A percentile compares a stretch with the other conserved stretches of the same genome.
phyloP scores from a whole-genome alignment of 352 stramenopile genomes.

The Paralagenidium karlingii region DNA sequence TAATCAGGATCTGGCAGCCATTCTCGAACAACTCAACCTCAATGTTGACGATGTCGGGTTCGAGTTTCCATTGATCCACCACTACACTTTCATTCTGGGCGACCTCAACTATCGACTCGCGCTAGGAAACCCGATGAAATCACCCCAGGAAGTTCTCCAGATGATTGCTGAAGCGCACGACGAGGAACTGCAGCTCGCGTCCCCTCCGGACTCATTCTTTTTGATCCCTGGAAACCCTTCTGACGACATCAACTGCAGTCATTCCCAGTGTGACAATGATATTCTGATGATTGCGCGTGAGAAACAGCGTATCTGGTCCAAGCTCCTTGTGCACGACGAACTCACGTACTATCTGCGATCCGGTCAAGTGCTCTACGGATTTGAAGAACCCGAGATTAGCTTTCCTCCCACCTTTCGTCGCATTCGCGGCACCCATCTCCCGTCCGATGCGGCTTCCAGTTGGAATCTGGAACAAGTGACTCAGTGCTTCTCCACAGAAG shows the following conservation, averaged over 20 bases:
- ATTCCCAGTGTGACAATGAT: too few relatives aligned
- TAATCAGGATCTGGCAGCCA: slow-evolving; percentile 73
- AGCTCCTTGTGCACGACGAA: slow-evolving; percentile 78
- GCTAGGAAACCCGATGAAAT: too few relatives aligned
- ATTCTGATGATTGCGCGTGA: too few relatives aligned
- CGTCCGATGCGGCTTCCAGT: slow-evolving; percentile 20
- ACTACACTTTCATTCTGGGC: slow-evolving; percentile 83
- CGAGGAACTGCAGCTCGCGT: too few relatives aligned
- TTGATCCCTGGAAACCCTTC: too few relatives aligned
- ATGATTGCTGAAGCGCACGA: too few relatives aligned
- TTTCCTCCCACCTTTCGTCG: slow-evolving; percentile 77
- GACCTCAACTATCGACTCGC: slow-evolving; percentile 86
- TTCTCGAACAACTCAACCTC: slow-evolving; percentile 69
- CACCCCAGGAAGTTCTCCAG: too few relatives aligned
- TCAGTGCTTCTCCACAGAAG: slow-evolving; percentile 52
- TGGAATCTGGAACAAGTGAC: slow-evolving; percentile 19
- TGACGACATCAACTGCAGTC: too few relatives aligned
- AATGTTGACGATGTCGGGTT: slow-evolving; percentile 78
- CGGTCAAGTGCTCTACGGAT: slow-evolving; percentile 68
- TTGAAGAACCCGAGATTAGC: slow-evolving; percentile 48
- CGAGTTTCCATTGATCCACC: slow-evolving; percentile 63
- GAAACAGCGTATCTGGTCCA: too few relatives aligned
- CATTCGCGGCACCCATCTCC: slow-evolving; percentile 39
- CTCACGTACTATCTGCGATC: slow-evolving; percentile 39
- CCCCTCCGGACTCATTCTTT: too few relatives aligned